Evolutionary conservation across 306 rosid genomes (phyloP).

Genomic region (barrel medic (Medicago truncatula)): DNA sequence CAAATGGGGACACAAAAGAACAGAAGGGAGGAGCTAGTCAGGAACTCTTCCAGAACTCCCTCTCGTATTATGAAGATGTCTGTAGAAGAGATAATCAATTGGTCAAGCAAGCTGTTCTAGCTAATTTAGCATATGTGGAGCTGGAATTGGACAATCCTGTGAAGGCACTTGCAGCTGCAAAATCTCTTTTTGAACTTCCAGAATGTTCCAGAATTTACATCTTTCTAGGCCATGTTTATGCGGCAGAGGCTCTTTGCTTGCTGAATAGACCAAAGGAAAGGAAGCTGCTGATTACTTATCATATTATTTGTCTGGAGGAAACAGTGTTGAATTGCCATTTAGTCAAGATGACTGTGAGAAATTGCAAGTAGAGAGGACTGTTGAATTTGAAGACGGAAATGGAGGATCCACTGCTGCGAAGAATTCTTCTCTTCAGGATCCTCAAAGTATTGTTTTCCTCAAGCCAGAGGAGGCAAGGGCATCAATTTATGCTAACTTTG

Average conservation of each 20-base stretch:
- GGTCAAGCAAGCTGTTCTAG: conserved; percentile 89
- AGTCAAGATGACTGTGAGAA: conserved; percentile 75
- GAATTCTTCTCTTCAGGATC: conserved; percentile 52
- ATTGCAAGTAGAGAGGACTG: conserved; percentile 62
- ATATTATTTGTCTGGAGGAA: conserved; percentile 72
- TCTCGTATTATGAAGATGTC: conserved; percentile 70
- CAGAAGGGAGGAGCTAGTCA: conserved; percentile 81
- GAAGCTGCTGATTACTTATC: conserved; percentile 85
- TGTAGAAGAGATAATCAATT: conserved; percentile 70
- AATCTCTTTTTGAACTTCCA: conserved; percentile 76
- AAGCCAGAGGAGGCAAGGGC: conserved; percentile 93
- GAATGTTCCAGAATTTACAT: conserved; percentile 86
- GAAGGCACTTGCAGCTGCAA: conserved; percentile 71
- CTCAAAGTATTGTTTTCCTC: conserved; percentile 60
- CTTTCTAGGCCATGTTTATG: conserved; percentile 82
- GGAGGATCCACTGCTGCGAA: conserved; percentile 67
- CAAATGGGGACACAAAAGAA: conserved; percentile 87
- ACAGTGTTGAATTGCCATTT: conserved; percentile 73
- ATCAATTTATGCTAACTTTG: conserved; percentile 79
- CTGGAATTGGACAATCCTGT: conserved; percentile 84
- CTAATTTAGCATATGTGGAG: conserved; percentile 88
- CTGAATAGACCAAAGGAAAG: conserved; percentile 82
- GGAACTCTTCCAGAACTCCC: conserved; percentile 88
- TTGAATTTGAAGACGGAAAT: conserved; percentile 70
- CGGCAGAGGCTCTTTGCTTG: conserved; percentile 96